Evolutionary conservation across 2,329 filamentous ascomycete species (phyloP), one percentile per base, ranked within the genome.

Genomic region (Fulvia fulva): DNA sequence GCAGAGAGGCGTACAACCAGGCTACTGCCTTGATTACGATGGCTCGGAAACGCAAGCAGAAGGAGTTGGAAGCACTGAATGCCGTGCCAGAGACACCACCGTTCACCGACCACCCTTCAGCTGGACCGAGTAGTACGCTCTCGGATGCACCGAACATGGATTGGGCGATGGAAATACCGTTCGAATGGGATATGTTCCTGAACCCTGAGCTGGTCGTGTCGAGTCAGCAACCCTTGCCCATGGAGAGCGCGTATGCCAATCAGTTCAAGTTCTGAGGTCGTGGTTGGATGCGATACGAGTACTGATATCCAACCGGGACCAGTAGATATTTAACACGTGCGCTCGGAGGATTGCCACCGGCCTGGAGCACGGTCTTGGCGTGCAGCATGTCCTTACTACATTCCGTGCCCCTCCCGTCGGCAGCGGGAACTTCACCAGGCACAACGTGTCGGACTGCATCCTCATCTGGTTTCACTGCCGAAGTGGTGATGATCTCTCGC

Each of bases 1-100:
- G 71, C 2, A 70, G 67, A 2, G 75, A 77, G 57, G 75, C 75
- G 2, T 70, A 70, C 59, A 71, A 67, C 28, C 70, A 73, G 56
- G 70, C 70, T 9, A 61, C 63, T 6, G 65, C 65, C 19, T 59
- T 73, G 49, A 68, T 72, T 8, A 56, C 62, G 8, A 72, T 73
- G 70, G 66, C 66, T 14, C 63, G 66, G 19, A 63, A 60, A 45
- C 68, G 70, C 2, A 72, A 72, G 54, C 65, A 70, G 56, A 69
- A 68, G 44, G 70, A 73, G 55, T 50, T 72, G 19, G 67, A 70
- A 21, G 68, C 70, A 8, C 56, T 71, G 28, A 65, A 62, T 46
- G 62, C 60, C 3, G 60, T 69, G n/a, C 64, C 65, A 5, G 63
- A 68, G 25, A 59, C 57, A 11, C 63, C 67, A 8, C 64, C 65